Conservation (phyloP, 805 yeast species). For the Scheffersomyces ergatensis region DNA sequence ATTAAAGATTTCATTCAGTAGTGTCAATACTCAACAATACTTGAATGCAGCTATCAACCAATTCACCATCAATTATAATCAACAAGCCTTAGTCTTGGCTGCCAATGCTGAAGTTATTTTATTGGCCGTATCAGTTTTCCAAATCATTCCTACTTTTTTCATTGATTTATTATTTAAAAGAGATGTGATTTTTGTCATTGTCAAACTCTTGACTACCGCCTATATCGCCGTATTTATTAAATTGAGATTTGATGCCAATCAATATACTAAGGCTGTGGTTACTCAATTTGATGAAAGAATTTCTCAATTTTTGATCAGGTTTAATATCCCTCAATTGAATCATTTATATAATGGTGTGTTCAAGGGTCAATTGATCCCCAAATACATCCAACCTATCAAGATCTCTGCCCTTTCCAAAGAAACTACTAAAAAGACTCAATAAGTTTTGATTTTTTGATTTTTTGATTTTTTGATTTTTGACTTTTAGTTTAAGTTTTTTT, state of each 20-base stretch:
- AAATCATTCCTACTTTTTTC: conserved; percentile 22
- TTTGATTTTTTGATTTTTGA: neutral
- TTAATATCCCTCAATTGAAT: conserved; percentile 9
- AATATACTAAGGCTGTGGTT: conserved; percentile 37
- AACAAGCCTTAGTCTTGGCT: conserved; percentile 36
- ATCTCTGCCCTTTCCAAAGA: conserved; percentile 15
- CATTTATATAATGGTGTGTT: conserved; percentile 16
- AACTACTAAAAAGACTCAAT: conserved; percentile 8
- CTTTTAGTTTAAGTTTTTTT: neutral
- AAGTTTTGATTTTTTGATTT: neutral
- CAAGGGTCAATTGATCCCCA: conserved; percentile 12
- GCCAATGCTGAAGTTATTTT: conserved; percentile 35
- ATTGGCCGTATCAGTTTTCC: conserved; percentile 16
- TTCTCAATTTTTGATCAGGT: conserved; percentile 18
- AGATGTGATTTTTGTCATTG: conserved; percentile 27
- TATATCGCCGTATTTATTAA: conserved; percentile 30
- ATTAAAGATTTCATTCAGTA: conserved; percentile 30
- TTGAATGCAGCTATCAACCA: conserved; percentile 25
- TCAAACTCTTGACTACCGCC: conserved; percentile 32
- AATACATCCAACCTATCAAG: conserved; percentile 19
- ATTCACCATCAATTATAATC: conserved; percentile 30
- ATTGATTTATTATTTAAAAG: conserved; percentile 29
- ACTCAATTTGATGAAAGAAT: conserved; percentile 44
- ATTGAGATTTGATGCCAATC: conserved; percentile 31
- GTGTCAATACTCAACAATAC: conserved; percentile 24